A percentile compares a stretch with the other conserved stretches of the same genome.
These are phyloP conservation scores for Cadophora malorum DNA, from an alignment of 2,329 filamentous ascomycete genomes.

Conservation along the genomic window DNA sequence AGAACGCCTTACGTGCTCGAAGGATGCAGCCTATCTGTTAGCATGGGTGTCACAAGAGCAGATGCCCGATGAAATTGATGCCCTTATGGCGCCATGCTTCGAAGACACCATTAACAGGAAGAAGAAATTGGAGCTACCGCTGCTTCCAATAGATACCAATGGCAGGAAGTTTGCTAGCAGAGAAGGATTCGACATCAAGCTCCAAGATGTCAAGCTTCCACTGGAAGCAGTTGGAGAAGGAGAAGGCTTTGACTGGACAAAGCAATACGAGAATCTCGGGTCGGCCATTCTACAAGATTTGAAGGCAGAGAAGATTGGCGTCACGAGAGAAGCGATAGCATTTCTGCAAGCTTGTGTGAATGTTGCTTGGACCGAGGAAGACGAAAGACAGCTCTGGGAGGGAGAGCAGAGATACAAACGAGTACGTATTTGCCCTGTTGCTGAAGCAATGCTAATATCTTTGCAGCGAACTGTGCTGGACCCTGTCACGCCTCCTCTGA, in stretches of 20 bases:
- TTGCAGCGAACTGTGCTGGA: conserved; percentile 36
- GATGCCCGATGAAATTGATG: conserved; percentile 26
- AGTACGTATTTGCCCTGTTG: conserved; percentile 29
- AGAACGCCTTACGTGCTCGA: conserved; percentile 38
- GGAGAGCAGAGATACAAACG: conserved; percentile 35
- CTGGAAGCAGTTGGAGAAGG: conserved; percentile 40
- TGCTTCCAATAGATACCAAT: conserved; percentile 42
- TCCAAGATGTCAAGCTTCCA: conserved; percentile 41
- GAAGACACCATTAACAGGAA: conserved; percentile 18
- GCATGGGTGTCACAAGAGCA: conserved; percentile 30
- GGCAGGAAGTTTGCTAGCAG: conserved; percentile 37
- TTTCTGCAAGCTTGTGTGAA: conserved; percentile 36
- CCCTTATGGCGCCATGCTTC: conserved; percentile 24
- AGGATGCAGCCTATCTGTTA: conserved; percentile 38
- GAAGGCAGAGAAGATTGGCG: conserved; percentile 40
- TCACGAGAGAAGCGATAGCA: conserved; percentile 39
- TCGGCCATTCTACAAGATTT: conserved; percentile 34
- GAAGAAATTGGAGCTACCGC: conserved; percentile 39
- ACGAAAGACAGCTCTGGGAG: conserved; percentile 36
- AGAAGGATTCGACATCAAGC: conserved; percentile 39
- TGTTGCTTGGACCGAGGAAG: conserved; percentile 34
- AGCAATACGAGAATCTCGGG: conserved; percentile 31
- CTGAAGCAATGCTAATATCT: neutral
- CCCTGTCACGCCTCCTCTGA: conserved; percentile 44
- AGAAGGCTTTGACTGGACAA: conserved; percentile 39